These are phyloP conservation scores for Scheffersomyces illinoinensis DNA, from an alignment of 1,139 yeast genomes.

Conservation along the genomic window DNA sequence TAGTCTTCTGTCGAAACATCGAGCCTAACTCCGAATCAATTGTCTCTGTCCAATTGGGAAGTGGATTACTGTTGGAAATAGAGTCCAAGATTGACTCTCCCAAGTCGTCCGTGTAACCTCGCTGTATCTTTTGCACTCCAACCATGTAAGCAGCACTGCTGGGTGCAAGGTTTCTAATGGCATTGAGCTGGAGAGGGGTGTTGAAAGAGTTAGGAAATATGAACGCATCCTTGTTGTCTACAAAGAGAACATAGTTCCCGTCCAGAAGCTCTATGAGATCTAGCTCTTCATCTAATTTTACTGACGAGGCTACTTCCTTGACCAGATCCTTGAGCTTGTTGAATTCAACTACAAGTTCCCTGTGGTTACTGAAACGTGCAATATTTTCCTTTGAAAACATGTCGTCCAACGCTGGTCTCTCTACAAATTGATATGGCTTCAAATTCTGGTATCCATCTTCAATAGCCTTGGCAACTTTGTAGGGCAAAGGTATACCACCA, in stretches of 20 bases:
- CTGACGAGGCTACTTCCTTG: constrained; percentile 9
- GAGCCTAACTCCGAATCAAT: constrained; percentile 31
- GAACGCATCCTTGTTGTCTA: constrained; percentile 35
- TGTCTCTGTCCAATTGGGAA: constrained; percentile 52
- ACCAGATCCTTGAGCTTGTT: constrained; percentile 5
- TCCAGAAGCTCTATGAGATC: constrained; percentile 34
- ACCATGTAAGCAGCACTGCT: constrained; percentile 27
- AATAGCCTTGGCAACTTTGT: constrained; percentile 52
- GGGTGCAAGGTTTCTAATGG: constrained; percentile 40
- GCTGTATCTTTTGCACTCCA: constrained; percentile 36
- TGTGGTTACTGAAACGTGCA: constrained; percentile 20
- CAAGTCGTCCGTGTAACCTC: constrained; percentile 39
- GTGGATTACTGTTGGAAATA: constrained; percentile 24
- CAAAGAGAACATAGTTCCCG: constrained; percentile 33
- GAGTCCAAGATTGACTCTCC: constrained; percentile 29
- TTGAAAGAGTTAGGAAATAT: constrained; percentile 38
- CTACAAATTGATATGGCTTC: constrained; percentile 30
- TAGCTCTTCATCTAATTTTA: constrained; percentile 20
- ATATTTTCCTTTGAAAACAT: constrained; percentile 17
- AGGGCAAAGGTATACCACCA: constrained; percentile 60
- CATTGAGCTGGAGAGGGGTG: constrained; percentile 36
- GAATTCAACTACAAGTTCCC: not conserved
- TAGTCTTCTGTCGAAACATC: constrained; percentile 11
- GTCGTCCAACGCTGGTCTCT: constrained; percentile 10
- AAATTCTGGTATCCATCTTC: constrained; percentile 53